These are phyloP conservation scores for Acmispon strigosus DNA, from an alignment of 306 rosid species.

Conservation along the genomic window DNA sequence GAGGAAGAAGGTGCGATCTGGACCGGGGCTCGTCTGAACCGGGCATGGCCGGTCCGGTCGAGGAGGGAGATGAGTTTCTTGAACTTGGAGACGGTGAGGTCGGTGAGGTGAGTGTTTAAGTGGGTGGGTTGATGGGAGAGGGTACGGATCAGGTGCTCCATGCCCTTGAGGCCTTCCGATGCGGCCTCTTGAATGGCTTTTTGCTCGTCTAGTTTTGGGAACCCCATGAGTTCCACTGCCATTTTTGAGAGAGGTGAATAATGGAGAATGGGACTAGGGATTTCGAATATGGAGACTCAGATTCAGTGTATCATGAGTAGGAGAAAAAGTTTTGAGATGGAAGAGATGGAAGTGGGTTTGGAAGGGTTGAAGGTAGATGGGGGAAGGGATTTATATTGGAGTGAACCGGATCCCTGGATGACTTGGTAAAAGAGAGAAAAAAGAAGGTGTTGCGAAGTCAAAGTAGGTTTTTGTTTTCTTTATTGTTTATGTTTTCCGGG, in stretches of 20 bases:
- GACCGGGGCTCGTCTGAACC: constrained; percentile 80
- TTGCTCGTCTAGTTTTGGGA: constrained; percentile 63
- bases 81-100: constrained; percentile 69
- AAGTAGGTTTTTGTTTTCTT: not conserved
- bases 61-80: constrained; percentile 60
- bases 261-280: not conserved
- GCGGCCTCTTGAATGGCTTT: constrained; percentile 85
- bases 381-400: constrained; percentile 32
- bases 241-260: constrained; percentile 22
- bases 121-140: constrained; percentile 50
- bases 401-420: constrained; percentile 23
- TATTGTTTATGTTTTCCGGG: too few species aligned
- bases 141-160: constrained; percentile 65
- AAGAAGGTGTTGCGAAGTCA: constrained; percentile 23
- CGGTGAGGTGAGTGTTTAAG: constrained; percentile 55
- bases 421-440: constrained; percentile 29
- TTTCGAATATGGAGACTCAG: not conserved
- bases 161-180: constrained; percentile 70
- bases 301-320: not conserved
- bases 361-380: not conserved
- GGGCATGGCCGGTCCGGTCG: constrained; percentile 87
- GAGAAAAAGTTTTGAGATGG: not conserved
- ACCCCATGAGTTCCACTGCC: constrained; percentile 79
- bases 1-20: not conserved
- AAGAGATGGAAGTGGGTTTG: not conserved